These are phyloP conservation scores for Helianthus annuus DNA, from an alignment of 129 eudicot genomes.

Conservation along the genomic window HanXRQr2.0-SUNRISE NC_035440.2:9886131-9886630, in stretches of 20 bases:
- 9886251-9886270: no score
- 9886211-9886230: no score
- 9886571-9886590: conserved; percentile 45
- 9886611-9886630: conserved; percentile 49
- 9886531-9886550: conserved; percentile 49
- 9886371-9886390: neutral
- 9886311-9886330: neutral
- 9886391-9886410: conserved; percentile 38
- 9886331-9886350: neutral
- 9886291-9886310: conserved; percentile 15
- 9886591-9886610: neutral
- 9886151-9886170: no score
- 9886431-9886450: conserved; percentile 63
- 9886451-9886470: conserved; percentile 49
- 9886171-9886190: no score
- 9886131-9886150: no score
- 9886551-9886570: conserved; percentile 58
- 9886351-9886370: conserved; percentile 26
- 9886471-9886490: conserved; percentile 45
- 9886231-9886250: no score
- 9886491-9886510: conserved; percentile 32
- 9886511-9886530: conserved; percentile 18
- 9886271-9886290: no score
- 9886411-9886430: conserved; percentile 70
- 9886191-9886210: no score